Conservation (phyloP, 23 red algal species). For the Rhodosorus marinus region DNA sequence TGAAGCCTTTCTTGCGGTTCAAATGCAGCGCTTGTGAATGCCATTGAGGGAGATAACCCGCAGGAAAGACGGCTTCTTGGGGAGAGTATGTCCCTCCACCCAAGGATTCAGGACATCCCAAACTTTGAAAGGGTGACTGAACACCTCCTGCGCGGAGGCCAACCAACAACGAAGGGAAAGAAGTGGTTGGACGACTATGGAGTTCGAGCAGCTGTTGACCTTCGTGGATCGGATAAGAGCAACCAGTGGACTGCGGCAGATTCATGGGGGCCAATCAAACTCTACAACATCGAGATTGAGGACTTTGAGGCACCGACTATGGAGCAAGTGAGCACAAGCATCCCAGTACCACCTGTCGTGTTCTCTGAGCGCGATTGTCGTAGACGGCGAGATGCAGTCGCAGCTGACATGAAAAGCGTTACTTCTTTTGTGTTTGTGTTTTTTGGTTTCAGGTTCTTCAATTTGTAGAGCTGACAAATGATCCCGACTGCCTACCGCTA, state of each 20-base stretch:
- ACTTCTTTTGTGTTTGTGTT: no score
- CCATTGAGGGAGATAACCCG: slow-evolving; percentile 10
- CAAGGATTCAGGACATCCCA: slow-evolving; percentile 45
- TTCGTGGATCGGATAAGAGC: slow-evolving; percentile 46
- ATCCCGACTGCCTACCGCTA: slow-evolving; percentile 2
- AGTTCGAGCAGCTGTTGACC: slow-evolving; percentile 27
- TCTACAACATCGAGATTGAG: slow-evolving; percentile 31
- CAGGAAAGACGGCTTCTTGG: slow-evolving; percentile 15
- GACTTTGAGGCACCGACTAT: slow-evolving; percentile 46
- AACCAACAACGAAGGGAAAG: slow-evolving; percentile 29
- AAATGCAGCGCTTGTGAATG: no score
- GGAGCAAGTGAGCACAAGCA: slow-evolving; percentile 29
- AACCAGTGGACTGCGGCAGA: slow-evolving; percentile 55
- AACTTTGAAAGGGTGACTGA: slow-evolving; percentile 45
- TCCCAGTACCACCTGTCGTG: slow-evolving; percentile 8
- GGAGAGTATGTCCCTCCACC: slow-evolving; percentile 42
- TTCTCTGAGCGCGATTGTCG: background rate
- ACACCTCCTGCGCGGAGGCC: slow-evolving; percentile 33
- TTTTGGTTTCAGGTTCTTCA: no score
- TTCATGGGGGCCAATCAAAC: slow-evolving; percentile 4
- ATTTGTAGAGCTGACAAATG: slow-evolving; percentile 6
- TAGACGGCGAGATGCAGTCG: no score
- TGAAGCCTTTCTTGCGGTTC: no score
- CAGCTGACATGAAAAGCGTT: no score
- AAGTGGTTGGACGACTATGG: slow-evolving; percentile 49